Percentiles rank a stretch among this genome's conserved stretches.
Conservation (phyloP, 208 protist species). For the Leishmania turanica region DNA sequence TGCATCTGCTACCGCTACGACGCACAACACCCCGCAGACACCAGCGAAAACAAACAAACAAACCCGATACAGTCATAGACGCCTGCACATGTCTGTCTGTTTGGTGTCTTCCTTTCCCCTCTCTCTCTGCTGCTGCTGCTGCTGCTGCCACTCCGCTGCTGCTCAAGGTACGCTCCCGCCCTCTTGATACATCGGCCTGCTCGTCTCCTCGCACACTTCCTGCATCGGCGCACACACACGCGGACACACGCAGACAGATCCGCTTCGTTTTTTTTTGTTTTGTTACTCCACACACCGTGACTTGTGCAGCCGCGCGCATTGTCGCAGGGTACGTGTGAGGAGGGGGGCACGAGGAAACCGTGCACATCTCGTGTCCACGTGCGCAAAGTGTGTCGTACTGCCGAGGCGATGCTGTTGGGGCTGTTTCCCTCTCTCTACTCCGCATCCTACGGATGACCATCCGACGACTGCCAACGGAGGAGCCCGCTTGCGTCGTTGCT, state of each 20-base stretch:
- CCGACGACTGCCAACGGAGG: not conserved
- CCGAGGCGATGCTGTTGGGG: not conserved
- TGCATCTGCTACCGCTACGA: not conserved
- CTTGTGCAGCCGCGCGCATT: not conserved
- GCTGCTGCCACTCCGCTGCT: conserved; percentile 5
- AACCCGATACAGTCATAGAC: not conserved
- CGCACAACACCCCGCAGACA: not conserved
- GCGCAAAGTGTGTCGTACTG: not conserved
- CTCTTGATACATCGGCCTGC: not conserved
- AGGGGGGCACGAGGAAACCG: not conserved
- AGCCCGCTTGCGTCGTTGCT: not conserved
- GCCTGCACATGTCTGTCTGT: not conserved
- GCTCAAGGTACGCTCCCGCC: not conserved
- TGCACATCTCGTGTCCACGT: not conserved
- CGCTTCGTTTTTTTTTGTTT: not conserved
- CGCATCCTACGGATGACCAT: not conserved
- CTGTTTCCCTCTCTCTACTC: not conserved
- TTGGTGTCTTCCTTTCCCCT: not conserved
- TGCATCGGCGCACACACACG: not conserved
- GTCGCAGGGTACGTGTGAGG: not conserved
- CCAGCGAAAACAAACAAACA: no score
- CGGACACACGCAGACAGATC: not conserved
- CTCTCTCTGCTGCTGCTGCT: not conserved
- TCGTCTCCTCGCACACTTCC: not conserved
- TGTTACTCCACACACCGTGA: not conserved